A percentile compares a stretch with the other conserved stretches of the same genome.
These are phyloP conservation scores for Pterulicium gracile DNA, from an alignment of 1,284 basidiomycete genomes.

Conservation along the genomic window DNA sequence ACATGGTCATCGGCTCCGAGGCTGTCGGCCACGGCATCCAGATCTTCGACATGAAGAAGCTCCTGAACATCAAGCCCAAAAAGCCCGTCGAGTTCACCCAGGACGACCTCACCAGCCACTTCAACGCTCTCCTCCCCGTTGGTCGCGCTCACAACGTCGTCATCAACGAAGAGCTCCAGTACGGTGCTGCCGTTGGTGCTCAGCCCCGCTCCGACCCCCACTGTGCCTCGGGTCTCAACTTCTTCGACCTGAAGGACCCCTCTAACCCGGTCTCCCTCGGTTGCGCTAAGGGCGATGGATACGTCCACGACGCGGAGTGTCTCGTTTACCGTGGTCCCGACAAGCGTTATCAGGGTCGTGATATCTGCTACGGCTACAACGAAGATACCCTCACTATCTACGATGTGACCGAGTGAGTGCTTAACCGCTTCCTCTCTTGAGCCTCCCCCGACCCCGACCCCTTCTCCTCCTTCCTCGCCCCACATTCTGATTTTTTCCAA, in stretches of 20 bases:
- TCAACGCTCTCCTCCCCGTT: constrained; percentile 9
- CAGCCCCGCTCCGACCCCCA: constrained; percentile 7
- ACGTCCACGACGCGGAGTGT: constrained; percentile 20
- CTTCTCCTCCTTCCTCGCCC: no score
- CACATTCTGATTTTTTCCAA: no score
- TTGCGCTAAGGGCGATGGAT: constrained; percentile 17
- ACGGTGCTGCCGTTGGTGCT: constrained; percentile 12
- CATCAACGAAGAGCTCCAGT: constrained; percentile 9
- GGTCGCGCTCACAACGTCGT: constrained; percentile 15
- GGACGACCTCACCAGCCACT: constrained; percentile 4
- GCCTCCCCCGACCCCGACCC: background rate
- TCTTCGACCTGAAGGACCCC: constrained; percentile 18
- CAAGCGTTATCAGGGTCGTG: constrained; percentile 12
- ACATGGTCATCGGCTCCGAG: background rate
- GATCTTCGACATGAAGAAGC: background rate
- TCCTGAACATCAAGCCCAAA: constrained; percentile 7
- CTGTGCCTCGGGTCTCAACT: constrained; percentile 13
- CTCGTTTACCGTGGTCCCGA: constrained; percentile 15
- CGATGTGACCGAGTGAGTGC: no score
- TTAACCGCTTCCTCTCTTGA: constrained; percentile 1
- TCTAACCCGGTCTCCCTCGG: constrained; percentile 15
- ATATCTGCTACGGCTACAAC: constrained; percentile 17
- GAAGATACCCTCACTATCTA: constrained; percentile 16
- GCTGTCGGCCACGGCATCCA: background rate
- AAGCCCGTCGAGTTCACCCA: constrained; percentile 10